Evolutionary conservation across 192 early-diverging fungal genomes (phyloP).

Genomic region (Coemansia sp.): DNA sequence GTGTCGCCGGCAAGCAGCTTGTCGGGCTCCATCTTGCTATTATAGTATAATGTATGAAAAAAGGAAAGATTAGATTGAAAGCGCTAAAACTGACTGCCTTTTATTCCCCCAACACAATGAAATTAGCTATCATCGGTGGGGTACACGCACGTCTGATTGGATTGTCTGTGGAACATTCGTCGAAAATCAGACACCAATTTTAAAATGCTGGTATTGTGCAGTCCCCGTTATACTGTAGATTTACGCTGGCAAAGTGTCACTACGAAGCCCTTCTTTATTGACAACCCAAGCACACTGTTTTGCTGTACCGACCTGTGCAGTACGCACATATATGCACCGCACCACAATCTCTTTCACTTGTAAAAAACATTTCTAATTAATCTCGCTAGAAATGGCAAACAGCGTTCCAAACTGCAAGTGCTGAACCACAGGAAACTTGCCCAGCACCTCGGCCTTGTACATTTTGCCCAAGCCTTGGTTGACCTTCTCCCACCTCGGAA

Average conservation of each 20-base stretch:
- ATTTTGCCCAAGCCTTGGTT: conserved; percentile 75
- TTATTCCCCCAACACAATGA: not conserved
- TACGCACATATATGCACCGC: not conserved
- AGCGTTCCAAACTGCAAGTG: conserved; percentile 72
- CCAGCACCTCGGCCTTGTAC: conserved; percentile 71
- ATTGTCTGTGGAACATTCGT: not conserved
- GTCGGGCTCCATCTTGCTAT: not conserved
- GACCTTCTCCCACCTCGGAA: conserved; percentile 71
- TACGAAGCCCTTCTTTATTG: not conserved
- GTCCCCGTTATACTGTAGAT: not conserved
- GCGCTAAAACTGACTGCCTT: not conserved
- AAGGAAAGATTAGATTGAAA: not conserved
- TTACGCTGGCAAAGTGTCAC: not conserved
- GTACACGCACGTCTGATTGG: not conserved
- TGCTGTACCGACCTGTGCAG: not conserved
- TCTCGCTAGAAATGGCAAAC: not conserved
- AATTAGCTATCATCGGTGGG: not conserved
- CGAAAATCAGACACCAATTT: not conserved
- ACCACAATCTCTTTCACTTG: not conserved
- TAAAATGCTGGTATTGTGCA: not conserved
- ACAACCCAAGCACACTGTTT: not conserved
- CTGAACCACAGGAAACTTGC: conserved; percentile 79
- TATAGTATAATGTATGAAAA: not conserved
- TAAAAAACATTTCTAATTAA: not conserved
- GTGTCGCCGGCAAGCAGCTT: conserved; percentile 25